These are phyloP conservation scores for Agaricales sp. DNA, from an alignment of 1,284 basidiomycete species.

Conservation along the genomic window DNA sequence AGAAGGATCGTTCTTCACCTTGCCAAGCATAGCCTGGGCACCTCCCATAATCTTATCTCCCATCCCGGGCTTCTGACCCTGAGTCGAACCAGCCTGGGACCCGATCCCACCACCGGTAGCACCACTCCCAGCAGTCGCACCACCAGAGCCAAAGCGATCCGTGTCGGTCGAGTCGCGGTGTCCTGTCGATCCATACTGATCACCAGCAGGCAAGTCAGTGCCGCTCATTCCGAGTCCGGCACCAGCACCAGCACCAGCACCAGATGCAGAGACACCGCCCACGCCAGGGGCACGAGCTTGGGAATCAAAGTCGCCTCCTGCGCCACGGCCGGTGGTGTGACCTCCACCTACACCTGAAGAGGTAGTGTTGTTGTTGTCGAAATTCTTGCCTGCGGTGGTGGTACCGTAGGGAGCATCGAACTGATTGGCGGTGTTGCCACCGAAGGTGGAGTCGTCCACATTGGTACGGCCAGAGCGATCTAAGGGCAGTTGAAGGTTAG, in stretches of 20 bases:
- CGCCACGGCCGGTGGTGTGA: neutral
- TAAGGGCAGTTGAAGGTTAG: too few relatives aligned
- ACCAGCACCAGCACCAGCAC: too few relatives aligned
- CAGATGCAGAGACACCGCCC: neutral
- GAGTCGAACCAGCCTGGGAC: neutral
- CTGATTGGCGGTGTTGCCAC: neutral
- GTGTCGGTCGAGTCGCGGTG: too few relatives aligned
- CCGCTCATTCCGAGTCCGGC: too few relatives aligned
- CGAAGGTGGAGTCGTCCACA: neutral
- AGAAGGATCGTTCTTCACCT: neutral
- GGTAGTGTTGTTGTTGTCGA: too few relatives aligned
- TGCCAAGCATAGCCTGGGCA: neutral
- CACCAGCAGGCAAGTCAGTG: too few relatives aligned
- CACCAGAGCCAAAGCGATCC: neutral
- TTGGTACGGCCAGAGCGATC: neutral
- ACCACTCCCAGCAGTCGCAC: neutral
- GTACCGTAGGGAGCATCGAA: neutral
- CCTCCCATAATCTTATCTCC: constrained; percentile 1
- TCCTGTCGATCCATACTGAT: too few relatives aligned
- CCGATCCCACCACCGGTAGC: neutral
- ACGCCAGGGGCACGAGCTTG: neutral
- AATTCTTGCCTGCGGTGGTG: neutral
- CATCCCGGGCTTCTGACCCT: neutral
- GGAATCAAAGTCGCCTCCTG: neutral
- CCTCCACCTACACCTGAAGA: neutral